These are phyloP conservation scores for Senna tora DNA, from an alignment of 306 rosid species.

Conservation along the genomic window DNA sequence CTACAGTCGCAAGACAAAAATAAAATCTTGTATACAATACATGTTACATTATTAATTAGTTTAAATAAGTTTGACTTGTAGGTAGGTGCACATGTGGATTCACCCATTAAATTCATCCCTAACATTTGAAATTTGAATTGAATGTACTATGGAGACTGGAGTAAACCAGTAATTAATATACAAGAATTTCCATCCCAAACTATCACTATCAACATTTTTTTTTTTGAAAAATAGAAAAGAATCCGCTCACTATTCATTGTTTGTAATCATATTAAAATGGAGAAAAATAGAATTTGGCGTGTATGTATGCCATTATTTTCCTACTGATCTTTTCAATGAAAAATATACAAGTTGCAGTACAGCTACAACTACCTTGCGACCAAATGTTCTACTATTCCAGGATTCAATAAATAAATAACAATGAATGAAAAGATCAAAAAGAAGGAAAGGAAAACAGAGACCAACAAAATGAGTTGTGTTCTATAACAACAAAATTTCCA, in stretches of 20 bases:
- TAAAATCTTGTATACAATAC: too few relatives aligned
- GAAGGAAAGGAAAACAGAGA: conserved; percentile 28
- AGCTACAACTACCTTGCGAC: conserved; percentile 15
- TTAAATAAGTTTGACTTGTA: neutral
- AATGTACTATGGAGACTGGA: neutral
- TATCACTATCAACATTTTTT: too few relatives aligned
- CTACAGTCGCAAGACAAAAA: neutral
- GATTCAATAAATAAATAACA: conserved; percentile 40
- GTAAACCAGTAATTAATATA: too few relatives aligned
- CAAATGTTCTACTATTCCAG: conserved; percentile 31
- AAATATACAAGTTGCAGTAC: conserved; percentile 36
- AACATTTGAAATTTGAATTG: neutral
- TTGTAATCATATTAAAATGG: neutral
- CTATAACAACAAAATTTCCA: conserved; percentile 17
- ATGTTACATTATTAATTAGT: too few relatives aligned
- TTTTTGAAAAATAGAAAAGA: too few relatives aligned
- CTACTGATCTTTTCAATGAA: conserved; percentile 10
- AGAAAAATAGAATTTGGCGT: neutral
- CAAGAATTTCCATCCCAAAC: neutral
- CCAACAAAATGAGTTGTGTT: neutral
- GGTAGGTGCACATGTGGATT: neutral
- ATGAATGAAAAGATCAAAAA: conserved; percentile 21
- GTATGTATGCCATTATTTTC: conserved; percentile 36
- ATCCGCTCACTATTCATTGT: too few relatives aligned
- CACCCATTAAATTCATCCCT: neutral